Percentiles rank a stretch among this genome's conserved stretches.
These are phyloP conservation scores for Suhomyces maxii DNA, from an alignment of 1,139 yeast genomes.

Conservation along the genomic window DNA sequence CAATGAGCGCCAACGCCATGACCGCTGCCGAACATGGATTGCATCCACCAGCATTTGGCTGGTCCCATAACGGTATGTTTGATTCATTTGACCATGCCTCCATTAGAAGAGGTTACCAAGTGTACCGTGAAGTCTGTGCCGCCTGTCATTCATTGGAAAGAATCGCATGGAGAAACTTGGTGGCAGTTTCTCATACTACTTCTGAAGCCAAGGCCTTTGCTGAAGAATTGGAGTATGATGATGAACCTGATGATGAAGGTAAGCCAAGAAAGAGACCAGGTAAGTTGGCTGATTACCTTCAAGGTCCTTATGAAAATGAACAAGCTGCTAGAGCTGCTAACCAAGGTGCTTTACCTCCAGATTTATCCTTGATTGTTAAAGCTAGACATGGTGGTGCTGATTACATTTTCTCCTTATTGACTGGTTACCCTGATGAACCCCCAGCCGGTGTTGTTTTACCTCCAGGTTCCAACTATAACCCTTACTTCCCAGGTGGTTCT, in stretches of 20 bases:
- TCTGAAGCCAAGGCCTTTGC: constrained; percentile 91
- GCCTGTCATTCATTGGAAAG: constrained; percentile 97
- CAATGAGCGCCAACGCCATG: constrained; percentile 90
- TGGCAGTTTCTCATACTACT: constrained; percentile 93
- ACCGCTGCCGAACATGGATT: constrained; percentile 99
- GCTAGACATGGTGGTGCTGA: constrained; percentile 99
- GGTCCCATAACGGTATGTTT: constrained; percentile 95
- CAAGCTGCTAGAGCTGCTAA: constrained; percentile 99
- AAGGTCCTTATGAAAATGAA: constrained; percentile 94
- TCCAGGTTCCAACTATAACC: constrained; percentile 95
- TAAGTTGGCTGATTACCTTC: constrained; percentile 93
- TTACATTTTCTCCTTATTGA: constrained; percentile 89
- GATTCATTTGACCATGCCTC: constrained; percentile 94
- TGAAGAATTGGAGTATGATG: constrained; percentile 96
- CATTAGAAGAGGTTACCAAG: constrained; percentile 98
- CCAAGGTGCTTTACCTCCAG: constrained; percentile 99
- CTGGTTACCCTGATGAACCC: constrained; percentile 98
- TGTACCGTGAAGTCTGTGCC: constrained; percentile 98
- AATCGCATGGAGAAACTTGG: constrained; percentile 98
- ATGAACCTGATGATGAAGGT: constrained; percentile 99
- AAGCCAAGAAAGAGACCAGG: constrained; percentile 98
- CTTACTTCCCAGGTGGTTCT: constrained; percentile 99
- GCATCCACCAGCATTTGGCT: constrained; percentile 88
- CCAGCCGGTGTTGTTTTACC: constrained; percentile 97
- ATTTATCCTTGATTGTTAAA: constrained; percentile 93